Base-by-base conservation (phyloP, 1,139 yeast genomes). In the Debaryomycetaceae sp. region DNA sequence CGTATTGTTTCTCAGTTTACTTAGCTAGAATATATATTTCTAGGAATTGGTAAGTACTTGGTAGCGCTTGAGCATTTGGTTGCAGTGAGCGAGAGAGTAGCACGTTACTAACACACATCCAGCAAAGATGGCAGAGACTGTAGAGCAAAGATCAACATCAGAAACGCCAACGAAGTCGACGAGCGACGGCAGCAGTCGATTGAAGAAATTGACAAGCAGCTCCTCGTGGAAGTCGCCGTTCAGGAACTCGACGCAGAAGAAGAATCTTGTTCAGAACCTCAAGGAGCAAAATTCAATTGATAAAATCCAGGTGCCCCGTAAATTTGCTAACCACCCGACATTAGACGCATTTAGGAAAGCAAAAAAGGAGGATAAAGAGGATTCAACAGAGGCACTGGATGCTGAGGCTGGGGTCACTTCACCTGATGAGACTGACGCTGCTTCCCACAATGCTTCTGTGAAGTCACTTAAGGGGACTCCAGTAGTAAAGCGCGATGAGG, bases 171-270 rank as follows among this genome's bases (percentile, higher is more conserved):
- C 45, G 18, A 41, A 41, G 19, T 26, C 42, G n/a, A 38, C 37
- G 17, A 31, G 41, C 9, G 31, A 32, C 14, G 39, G 31, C 29
- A 41, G 39, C 34, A 50, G 50, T 42, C 59, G 60, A 45, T 66
- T 71, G 53, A 70, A 70, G 54, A 58, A 67, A 51, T 64, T 69
- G 58, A 56, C 74, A 15, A 50, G 65, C 30, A 59, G 65, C 34
- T 58, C 64, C 18, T 55, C 63, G 5, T 77, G 81, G 81, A 69
- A 72, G 9, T 75, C 81, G 5, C 81, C 81, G 6, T 77, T 77
- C 47, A 70, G 82, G 56, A 53, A 58, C 26, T 48, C 58, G 40
- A 42, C 41, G 43, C 48, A 36, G 40, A 51, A 50, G 43, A 62
- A 60, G 52, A 64, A 65, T 48, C 59, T 63, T 40, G 58, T 62